Base-by-base conservation (phyloP, 345 rosid species). In the Cardamine chenopodiifolia region DNA sequence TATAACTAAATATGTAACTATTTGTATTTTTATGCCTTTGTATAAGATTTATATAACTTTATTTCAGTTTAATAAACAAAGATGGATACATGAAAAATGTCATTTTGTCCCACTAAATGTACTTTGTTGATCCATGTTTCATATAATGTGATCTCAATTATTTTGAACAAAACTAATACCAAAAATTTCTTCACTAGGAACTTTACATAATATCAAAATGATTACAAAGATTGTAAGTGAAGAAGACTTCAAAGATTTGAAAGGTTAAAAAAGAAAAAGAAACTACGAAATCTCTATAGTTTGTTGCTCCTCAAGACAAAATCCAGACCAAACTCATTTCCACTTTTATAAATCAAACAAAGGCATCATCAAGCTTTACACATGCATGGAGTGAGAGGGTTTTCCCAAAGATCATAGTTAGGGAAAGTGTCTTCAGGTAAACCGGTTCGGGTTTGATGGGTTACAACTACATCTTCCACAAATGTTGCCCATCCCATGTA, bases 341-440 rank as follows among this genome's bases (percentile, higher is more conserved):
- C 35, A 59, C 59, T 18, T 66, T 66, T n/a, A n/a, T 40, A 62
- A 40, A 40, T n/a, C 14, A 62, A 40, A 66, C 40, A 28, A 64
- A 31, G 14, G 53, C 47, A 34, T 87, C 84, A 88, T 95, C 86
- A 92, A 75, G 98, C 95, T 82, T 84, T 92, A 79, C 99, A 96
- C 99, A 96, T 96, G 85, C 98, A 96, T 71, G 99, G 98, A 70
- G 98, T 96, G 52, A 95, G 82, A 56, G 99, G 99, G 63, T 95
- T 95, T 82, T 95, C 99, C 99, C 99, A 96, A n/a, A 96, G 86
- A 79, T 96, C 99, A 56, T 90, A 96, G 84, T 92, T 90, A 11
- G 99, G 99, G 82, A 96, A 96, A n/a, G 99, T 96, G 78, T 88
- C 99, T 83, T 96, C 99, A 0, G 99, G 99, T 70, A 95, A 81